Conservation (phyloP, 768 basidiomycete genomes). For the Hemileccinum rubropunctum region DNA sequence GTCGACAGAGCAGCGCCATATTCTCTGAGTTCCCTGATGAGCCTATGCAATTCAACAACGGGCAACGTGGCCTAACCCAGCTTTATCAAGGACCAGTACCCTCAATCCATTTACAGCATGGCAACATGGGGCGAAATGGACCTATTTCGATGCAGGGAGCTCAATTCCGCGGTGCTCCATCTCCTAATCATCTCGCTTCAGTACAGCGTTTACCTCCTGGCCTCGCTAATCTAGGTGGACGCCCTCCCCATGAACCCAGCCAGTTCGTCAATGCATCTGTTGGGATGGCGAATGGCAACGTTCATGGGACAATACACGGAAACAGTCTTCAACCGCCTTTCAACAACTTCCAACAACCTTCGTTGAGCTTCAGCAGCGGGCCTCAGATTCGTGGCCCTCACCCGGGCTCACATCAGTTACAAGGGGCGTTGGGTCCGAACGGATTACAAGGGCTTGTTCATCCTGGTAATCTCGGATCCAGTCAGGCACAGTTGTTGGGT, state of each 20-base stretch:
- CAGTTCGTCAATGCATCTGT: conserved; percentile 49
- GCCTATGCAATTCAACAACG: conserved; percentile 53
- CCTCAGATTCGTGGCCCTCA: conserved; percentile 51
- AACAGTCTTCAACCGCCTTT: conserved; percentile 50
- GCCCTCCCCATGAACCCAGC: conserved; percentile 75
- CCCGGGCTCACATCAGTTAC: conserved; percentile 45
- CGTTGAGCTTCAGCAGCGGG: conserved; percentile 42
- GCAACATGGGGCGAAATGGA: conserved; percentile 44
- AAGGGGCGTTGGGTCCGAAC: conserved; percentile 44
- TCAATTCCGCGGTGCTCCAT: conserved; percentile 69
- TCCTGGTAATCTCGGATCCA: conserved; percentile 51
- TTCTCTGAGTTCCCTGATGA: conserved; percentile 67
- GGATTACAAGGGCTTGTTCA: conserved; percentile 53
- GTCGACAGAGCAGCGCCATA: conserved; percentile 50
- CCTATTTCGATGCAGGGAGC: conserved; percentile 56
- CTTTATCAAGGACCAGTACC: conserved; percentile 51
- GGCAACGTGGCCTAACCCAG: conserved; percentile 57
- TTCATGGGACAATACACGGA: conserved; percentile 46
- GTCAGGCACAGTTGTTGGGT: conserved; percentile 44
- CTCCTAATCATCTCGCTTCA: conserved; percentile 51
- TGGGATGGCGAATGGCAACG: conserved; percentile 44
- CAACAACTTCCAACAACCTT: conserved; percentile 49
- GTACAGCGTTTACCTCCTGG: conserved; percentile 76
- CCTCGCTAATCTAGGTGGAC: conserved; percentile 76
- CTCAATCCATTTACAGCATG: conserved; percentile 54